Percentiles rank a stretch among this genome's conserved stretches.
Evolutionary conservation across 2,329 filamentous ascomycete genomes (phyloP).

Genomic region (Penicillium sp.): DNA sequence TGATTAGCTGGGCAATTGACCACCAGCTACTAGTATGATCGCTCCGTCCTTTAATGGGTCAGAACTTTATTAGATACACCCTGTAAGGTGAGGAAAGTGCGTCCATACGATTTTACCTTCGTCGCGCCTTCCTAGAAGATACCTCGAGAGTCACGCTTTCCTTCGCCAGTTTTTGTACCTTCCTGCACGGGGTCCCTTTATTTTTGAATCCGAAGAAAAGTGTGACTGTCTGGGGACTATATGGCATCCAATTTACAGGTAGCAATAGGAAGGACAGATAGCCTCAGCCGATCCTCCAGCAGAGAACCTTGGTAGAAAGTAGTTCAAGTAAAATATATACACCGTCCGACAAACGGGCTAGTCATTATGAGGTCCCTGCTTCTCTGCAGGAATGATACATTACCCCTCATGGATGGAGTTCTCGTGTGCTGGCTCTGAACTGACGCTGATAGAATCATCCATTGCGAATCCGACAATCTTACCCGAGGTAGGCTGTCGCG

Average conservation of each 20-base stretch:
- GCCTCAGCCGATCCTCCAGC: background rate
- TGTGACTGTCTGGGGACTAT: background rate
- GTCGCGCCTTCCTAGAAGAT: background rate
- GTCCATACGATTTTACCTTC: background rate
- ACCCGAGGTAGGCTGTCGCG: slow-evolving; percentile 39
- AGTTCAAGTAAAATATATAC: background rate
- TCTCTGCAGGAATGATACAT: background rate
- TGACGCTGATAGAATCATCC: slow-evolving; percentile 27
- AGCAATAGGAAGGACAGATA: background rate
- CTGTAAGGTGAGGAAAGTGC: background rate
- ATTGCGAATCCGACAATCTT: slow-evolving; percentile 50
- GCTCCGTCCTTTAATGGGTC: background rate
- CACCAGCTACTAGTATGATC: background rate
- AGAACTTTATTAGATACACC: background rate
- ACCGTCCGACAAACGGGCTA: background rate
- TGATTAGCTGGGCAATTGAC: background rate
- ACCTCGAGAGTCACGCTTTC: background rate
- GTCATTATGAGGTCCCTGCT: background rate
- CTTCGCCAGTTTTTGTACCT: background rate
- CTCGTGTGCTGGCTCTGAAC: slow-evolving; percentile 18
- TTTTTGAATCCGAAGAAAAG: background rate
- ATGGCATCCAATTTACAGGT: background rate
- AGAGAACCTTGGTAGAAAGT: background rate
- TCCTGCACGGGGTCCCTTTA: background rate
- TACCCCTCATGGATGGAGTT: slow-evolving; percentile 4